Base-by-base conservation (phyloP, 768 basidiomycete species). In the Hypsizygus marmoreus region DNA sequence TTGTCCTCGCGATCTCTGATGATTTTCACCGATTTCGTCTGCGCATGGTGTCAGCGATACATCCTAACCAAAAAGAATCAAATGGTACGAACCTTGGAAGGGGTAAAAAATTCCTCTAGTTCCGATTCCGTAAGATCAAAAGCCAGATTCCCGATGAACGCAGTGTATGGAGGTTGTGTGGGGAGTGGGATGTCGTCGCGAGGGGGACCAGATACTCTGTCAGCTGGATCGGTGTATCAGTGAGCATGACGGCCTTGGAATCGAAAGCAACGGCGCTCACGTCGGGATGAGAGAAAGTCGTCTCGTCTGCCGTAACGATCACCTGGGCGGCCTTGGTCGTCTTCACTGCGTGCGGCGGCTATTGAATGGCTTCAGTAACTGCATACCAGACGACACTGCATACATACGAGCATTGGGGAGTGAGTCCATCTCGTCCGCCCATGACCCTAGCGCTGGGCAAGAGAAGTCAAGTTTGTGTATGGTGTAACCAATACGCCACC, bases 391-490 rank as follows among this genome's bases (percentile, higher is more conserved):
- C 16, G 16, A 24, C 26, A 49, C 16, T 36, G 34, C 43, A 23
- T 29, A 76, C 94, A 73, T 73, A 98, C 95, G 95, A 61, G 92
- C 95, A 57, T 82, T 88, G 20, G 95, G 95, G 51, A 98, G 79
- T 23, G 78, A 58, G 55, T 97, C 95, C 91, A 97, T 94, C 69
- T 98, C 97, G 65, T 98, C 97, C 6, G 97, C 97, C 97, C 97
- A 99, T 62, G 91, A 95, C 60, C 93, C 95, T 41, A 90, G 71
- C 42, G 84, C 91, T 93, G 14, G 12, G 39, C 40, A 41, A 45
- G 39, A 51, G 54, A 38, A 59, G 42, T 50, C 36, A 53, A 40
- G 44, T 39, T 45, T 40, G 33, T 40, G 29, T 52, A 49, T 49
- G 37, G 36, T 25, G 40, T 23, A 43, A 49, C 43, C 43, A 59